phyloP scores from a whole-genome alignment of 805 yeast species.

The Myxozyma monticola region DNA sequence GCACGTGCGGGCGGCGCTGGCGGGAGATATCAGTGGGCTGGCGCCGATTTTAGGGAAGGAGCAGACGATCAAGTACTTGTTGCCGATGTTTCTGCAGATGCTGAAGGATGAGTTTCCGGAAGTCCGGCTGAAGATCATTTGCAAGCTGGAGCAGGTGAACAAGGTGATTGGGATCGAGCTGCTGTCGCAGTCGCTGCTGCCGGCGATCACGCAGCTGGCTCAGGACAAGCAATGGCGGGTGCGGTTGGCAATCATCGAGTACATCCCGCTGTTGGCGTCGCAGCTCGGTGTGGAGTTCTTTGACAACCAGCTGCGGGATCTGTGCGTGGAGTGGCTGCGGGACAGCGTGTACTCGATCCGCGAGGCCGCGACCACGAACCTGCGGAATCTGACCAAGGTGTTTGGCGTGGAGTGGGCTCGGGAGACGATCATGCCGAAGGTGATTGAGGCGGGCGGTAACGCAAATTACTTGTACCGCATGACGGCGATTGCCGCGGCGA shows the following conservation, averaged over 20 bases:
- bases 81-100: slow-evolving; percentile 91
- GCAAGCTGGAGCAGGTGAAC: slow-evolving; percentile 86
- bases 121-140: slow-evolving; percentile 89
- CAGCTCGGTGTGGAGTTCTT: slow-evolving; percentile 92
- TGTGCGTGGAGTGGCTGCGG: slow-evolving; percentile 98
- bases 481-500: slow-evolving; percentile 84
- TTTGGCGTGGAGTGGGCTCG: slow-evolving; percentile 96
- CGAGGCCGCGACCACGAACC: slow-evolving; percentile 88
- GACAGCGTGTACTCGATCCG: slow-evolving; percentile 95
- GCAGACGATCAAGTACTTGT: slow-evolving; percentile 67
- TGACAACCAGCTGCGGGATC: slow-evolving; percentile 83
- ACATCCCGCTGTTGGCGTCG: slow-evolving; percentile 89
- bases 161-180: slow-evolving; percentile 90
- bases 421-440: slow-evolving; percentile 73
- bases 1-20: slow-evolving; percentile 88
- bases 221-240: slow-evolving; percentile 98
- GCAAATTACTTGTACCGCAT: slow-evolving; percentile 85
- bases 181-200: slow-evolving; percentile 81
- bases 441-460: slow-evolving; percentile 56
- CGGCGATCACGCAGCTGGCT: slow-evolving; percentile 94
- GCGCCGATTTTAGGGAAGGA: slow-evolving; percentile 86
- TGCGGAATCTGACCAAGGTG: slow-evolving; percentile 74
- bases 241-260: slow-evolving; percentile 92
- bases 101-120: slow-evolving; percentile 96
- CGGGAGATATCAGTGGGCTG: slow-evolving; percentile 80